A percentile compares a stretch with the other conserved stretches of the same genome.
Evolutionary conservation across 345 rosid genomes (phyloP).

Genomic region (Citrus hindsii): DNA sequence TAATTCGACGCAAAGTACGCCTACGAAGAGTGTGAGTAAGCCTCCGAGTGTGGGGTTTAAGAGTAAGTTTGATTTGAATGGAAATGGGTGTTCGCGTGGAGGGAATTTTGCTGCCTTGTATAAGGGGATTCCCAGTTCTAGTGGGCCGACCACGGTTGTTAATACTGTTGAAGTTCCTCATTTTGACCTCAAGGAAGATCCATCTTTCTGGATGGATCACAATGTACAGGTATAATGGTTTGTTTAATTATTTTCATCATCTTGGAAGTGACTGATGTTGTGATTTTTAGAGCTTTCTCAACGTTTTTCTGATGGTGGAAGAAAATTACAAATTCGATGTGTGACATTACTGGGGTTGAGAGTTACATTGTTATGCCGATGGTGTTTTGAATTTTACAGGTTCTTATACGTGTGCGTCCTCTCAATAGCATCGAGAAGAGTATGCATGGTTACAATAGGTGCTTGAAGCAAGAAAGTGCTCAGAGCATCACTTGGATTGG

Average conservation of each 20-base stretch:
- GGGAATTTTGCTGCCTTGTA: slow-evolving; percentile 72
- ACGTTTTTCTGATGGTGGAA: neutral
- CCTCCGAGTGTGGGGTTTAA: slow-evolving; percentile 61
- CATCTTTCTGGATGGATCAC: slow-evolving; percentile 98
- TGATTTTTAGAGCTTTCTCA: neutral
- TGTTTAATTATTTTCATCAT: neutral
- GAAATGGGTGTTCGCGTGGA: slow-evolving; percentile 33
- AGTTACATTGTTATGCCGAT: slow-evolving; percentile 6
- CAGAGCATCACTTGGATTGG: slow-evolving; percentile 82
- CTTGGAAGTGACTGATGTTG: neutral
- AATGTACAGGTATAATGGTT: slow-evolving; percentile 74
- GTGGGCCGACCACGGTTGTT: slow-evolving; percentile 44
- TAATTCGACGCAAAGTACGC: slow-evolving; percentile 82
- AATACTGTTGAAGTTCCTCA: slow-evolving; percentile 88
- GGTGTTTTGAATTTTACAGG: slow-evolving; percentile 35
- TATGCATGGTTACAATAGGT: slow-evolving; percentile 65
- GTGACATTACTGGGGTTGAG: neutral
- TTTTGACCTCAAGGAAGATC: slow-evolving; percentile 86
- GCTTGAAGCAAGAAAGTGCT: slow-evolving; percentile 88
- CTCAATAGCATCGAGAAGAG: slow-evolving; percentile 80
- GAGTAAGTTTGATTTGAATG: slow-evolving; percentile 51
- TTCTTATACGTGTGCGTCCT: slow-evolving; percentile 83
- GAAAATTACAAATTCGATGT: neutral
- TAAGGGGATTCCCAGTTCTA: slow-evolving; percentile 63
- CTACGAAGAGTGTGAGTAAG: slow-evolving; percentile 85